Conservation (phyloP, 2,329 filamentous ascomycete species). For the Botrytis pseudocinerea region DNA sequence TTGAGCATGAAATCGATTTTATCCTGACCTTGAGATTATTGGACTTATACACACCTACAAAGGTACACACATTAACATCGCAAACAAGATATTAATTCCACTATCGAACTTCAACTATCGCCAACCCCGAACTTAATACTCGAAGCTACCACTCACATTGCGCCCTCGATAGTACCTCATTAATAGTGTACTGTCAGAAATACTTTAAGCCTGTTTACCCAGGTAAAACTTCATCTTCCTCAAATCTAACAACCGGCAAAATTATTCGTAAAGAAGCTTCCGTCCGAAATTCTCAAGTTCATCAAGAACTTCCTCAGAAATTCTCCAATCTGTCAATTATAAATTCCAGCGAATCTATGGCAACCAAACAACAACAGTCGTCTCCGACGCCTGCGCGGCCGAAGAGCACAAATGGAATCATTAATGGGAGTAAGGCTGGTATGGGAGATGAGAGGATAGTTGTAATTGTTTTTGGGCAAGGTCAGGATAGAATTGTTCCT, state of each 20-base stretch:
- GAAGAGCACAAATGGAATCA: slow-evolving; percentile 42
- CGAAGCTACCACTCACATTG: background rate
- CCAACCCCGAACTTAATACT: background rate
- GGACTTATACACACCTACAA: background rate
- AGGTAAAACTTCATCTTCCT: background rate
- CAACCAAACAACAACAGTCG: slow-evolving; percentile 51
- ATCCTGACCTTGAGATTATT: slow-evolving; percentile 27
- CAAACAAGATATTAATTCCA: background rate
- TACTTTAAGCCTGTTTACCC: background rate
- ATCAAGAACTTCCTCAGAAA: slow-evolving; percentile 12
- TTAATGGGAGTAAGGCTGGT: slow-evolving; percentile 39
- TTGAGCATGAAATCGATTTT: slow-evolving; percentile 29
- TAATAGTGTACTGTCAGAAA: background rate
- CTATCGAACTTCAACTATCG: background rate
- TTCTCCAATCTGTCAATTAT: slow-evolving; percentile 1
- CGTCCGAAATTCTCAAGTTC: background rate
- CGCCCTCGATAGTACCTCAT: slow-evolving; percentile 3
- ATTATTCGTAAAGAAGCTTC: background rate
- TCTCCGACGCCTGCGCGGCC: slow-evolving; percentile 52
- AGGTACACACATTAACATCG: slow-evolving; percentile 8
- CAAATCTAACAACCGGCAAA: slow-evolving; percentile 15
- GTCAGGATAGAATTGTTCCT: slow-evolving; percentile 72
- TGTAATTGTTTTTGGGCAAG: slow-evolving; percentile 67
- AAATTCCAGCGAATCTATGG: slow-evolving; percentile 37
- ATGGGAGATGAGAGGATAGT: slow-evolving; percentile 58